These are phyloP conservation scores for Prototheca stagnorum DNA, from an alignment of 163 green algal genomes.

Conservation along the genomic window DNA sequence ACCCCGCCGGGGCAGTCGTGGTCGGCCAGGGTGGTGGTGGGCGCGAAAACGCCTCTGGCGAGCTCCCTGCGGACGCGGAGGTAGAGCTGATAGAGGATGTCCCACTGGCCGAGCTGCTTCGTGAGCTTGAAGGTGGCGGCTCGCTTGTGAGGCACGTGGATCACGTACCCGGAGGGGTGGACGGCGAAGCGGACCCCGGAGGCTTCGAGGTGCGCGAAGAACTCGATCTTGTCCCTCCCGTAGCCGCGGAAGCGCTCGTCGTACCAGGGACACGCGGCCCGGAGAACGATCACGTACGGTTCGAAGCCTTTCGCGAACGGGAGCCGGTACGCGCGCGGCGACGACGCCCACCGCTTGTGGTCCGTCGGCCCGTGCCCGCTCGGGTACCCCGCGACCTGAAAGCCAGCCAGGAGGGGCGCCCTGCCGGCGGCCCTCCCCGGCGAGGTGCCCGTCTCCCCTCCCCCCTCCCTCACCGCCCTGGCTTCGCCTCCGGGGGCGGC, in stretches of 20 bases:
- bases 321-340: conserved; percentile 7
- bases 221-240: conserved; percentile 9
- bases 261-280: conserved; percentile 14
- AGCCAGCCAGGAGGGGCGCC: conserved; percentile 2
- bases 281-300: conserved; percentile 21
- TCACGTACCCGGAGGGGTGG: conserved; percentile 27
- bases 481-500: not conserved
- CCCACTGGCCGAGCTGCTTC: conserved; percentile 11
- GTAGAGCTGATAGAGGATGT: too few species aligned
- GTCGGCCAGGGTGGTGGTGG: not conserved
- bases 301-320: conserved; percentile 13
- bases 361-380: conserved; percentile 13
- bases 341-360: conserved; percentile 7
- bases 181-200: conserved; percentile 20
- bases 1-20: not conserved
- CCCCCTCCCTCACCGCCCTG: not conserved
- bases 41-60: not conserved
- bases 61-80: not conserved
- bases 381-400: conserved; percentile 11
- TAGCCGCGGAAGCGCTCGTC: conserved; percentile 27
- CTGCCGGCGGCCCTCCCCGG: not conserved
- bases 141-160: conserved; percentile 27
- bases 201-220: conserved; percentile 17
- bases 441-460: not conserved
- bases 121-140: conserved; percentile 11